phyloP scores from a whole-genome alignment of 176 grass and related monocot genomes.

The Phoenix dactylifera region DNA sequence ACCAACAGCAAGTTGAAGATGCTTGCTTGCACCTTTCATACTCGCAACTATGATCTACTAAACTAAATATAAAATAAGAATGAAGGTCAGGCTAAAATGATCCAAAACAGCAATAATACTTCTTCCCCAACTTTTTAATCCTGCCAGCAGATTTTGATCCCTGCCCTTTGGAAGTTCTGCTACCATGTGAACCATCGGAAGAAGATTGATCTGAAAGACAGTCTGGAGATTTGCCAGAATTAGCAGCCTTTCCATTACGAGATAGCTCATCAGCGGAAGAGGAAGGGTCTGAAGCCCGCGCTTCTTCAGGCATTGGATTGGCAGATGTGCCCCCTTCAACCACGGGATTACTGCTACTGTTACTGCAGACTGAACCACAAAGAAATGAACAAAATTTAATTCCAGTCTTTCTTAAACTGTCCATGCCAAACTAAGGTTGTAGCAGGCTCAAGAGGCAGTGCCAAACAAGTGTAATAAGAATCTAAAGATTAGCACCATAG shows the following conservation, averaged over 20 bases:
- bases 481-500: no score
- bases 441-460: no score
- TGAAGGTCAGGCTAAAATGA: constrained; percentile 13
- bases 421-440: no score
- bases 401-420: no score
- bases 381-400: background rate
- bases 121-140: constrained; percentile 39
- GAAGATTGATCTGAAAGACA: constrained; percentile 12
- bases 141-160: constrained; percentile 11
- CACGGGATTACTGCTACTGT: background rate
- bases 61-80: no score
- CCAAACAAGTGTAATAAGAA: no score
- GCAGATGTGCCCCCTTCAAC: background rate
- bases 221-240: background rate
- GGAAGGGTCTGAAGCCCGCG: constrained; percentile 12
- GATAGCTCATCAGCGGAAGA: constrained; percentile 2
- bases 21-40: no score
- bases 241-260: background rate
- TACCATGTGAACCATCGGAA: constrained; percentile 19
- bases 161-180: constrained; percentile 4
- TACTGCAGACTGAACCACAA: constrained; percentile 10
- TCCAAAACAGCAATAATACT: constrained; percentile 33
- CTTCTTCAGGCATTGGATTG: constrained; percentile 4
- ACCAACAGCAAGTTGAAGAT: no score
- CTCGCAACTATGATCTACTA: no score